Evolutionary conservation across 306 rosid species (phyloP).

Genomic region (Cucurbita argyrosperma): DNA sequence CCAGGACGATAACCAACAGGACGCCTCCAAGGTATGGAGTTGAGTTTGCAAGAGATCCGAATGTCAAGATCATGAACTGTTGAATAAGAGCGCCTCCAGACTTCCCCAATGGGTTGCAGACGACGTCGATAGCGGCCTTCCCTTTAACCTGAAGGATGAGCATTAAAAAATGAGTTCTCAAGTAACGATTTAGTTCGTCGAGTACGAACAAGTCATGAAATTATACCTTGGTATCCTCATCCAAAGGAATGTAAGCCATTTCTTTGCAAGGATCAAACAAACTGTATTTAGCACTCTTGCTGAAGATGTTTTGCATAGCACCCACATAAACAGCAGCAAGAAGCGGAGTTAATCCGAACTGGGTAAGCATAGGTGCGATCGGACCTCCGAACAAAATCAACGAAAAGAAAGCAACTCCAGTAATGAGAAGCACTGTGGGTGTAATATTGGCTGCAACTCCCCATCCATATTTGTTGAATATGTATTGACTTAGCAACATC

Average conservation of each 20-base stretch:
- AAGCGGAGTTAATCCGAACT: constrained; percentile 81
- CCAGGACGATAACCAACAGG: constrained; percentile 68
- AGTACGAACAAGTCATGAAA: not conserved
- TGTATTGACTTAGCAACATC: constrained; percentile 85
- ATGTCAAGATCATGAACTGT: constrained; percentile 87
- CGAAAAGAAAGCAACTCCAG: constrained; percentile 87
- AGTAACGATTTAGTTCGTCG: not conserved
- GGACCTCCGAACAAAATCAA: constrained; percentile 67
- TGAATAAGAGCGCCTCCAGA: constrained; percentile 96
- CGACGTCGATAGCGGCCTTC: constrained; percentile 97
- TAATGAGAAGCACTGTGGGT: constrained; percentile 74
- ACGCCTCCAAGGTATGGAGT: constrained; percentile 94
- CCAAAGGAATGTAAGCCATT: constrained; percentile 98
- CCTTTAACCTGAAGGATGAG: constrained; percentile 66
- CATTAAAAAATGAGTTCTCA: not conserved
- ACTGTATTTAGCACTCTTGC: constrained; percentile 99
- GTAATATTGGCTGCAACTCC: constrained; percentile 92
- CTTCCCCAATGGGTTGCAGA: constrained; percentile 97
- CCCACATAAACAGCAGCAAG: constrained; percentile 99
- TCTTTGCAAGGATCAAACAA: constrained; percentile 97
- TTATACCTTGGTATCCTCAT: constrained; percentile 32
- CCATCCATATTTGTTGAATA: constrained; percentile 85
- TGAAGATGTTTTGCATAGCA: constrained; percentile 97
- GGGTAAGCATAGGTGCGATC: constrained; percentile 46
- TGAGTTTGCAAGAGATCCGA: constrained; percentile 88